Evolutionary conservation across 805 yeast species (phyloP), one percentile per base, ranked within the genome.

Genomic region (Hanseniaspora valbyensis): DNA sequence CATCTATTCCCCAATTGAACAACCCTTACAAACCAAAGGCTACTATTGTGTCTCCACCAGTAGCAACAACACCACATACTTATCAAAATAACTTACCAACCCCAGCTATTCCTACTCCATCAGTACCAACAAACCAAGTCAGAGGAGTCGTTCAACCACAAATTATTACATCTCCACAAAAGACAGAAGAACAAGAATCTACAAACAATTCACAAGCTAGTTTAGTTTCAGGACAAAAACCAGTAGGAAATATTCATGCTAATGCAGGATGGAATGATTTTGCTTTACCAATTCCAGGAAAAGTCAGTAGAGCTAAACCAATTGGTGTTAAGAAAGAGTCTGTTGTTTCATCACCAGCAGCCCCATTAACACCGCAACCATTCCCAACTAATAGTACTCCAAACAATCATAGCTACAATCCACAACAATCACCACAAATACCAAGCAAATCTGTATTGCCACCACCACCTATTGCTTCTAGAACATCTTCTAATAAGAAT

Each of bases 191-290:
- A 52, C 65, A 64, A 49, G 76, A 76, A 5, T 26, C 51, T 18
- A 26, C 34, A 16, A 48, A 48, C 37, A 48, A 40, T 42, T 68
- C 70, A 40, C 70, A 70, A 52, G 58, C 62, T 56, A 57, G 49
- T 61, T 58, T 55, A 66, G 54, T 63, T 48, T 64, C 67, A 32
- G 68, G 69, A 18, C 69, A 65, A 56, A 59, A 61, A 2, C 69
- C 69, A 29, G 63, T 61, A 30, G 54, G 65, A 32, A 65, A 62
- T 48, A 62, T 53, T 39, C 62, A 64, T 49, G 67, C 69, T 14
- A 65, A 64, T 43, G 62, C 63, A 42, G 69, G 69, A 21, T 65
- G 69, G 69, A 65, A 65, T 49, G 68, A 65, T 53, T 53, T 65
- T 51, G 63, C 68, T 38, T 43, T 64, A 26, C 60, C 59, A 13